Percentiles rank a stretch among this genome's conserved stretches.
Evolutionary conservation across 2,329 filamentous ascomycete genomes (phyloP).

Genomic region (Chaetomium globosum): DNA sequence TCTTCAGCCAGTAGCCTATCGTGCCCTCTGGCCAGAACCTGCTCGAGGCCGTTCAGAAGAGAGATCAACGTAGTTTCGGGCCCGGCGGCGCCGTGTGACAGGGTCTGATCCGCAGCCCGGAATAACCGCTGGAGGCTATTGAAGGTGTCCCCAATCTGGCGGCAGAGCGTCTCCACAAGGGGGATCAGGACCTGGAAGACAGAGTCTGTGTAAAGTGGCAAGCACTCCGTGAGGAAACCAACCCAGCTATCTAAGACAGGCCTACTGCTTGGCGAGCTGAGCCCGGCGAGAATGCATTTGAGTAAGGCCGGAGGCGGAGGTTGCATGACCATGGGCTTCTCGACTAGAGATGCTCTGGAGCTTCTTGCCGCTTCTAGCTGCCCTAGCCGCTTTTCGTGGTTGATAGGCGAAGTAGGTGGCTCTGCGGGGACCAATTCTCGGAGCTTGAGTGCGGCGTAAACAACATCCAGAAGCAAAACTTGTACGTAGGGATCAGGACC

Average conservation of each 20-base stretch:
- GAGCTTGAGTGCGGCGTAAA: conserved; percentile 72
- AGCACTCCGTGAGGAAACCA: conserved; percentile 75
- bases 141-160: conserved; percentile 74
- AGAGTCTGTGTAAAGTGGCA: conserved; percentile 79
- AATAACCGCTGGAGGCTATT: conserved; percentile 69
- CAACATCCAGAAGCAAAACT: conserved; percentile 75
- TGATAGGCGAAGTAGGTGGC: conserved; percentile 47
- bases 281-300: conserved; percentile 80
- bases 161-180: conserved; percentile 85
- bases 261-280: conserved; percentile 73
- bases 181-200: conserved; percentile 91
- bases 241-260: conserved; percentile 90
- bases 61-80: conserved; percentile 77
- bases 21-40: conserved; percentile 84
- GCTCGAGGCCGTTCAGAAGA: conserved; percentile 91
- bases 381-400: conserved; percentile 51
- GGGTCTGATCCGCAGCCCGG: conserved; percentile 37
- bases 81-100: conserved; percentile 40
- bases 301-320: conserved; percentile 73
- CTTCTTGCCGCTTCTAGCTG: conserved; percentile 49
- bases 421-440: conserved; percentile 50
- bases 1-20: conserved; percentile 79
- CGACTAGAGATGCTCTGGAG: conserved; percentile 46
- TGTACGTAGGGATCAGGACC: conserved; percentile 71
- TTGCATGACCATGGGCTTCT: conserved; percentile 37